Conservation (phyloP, 2,329 filamentous ascomycete species). For the Stenocarpella maydis region DNA sequence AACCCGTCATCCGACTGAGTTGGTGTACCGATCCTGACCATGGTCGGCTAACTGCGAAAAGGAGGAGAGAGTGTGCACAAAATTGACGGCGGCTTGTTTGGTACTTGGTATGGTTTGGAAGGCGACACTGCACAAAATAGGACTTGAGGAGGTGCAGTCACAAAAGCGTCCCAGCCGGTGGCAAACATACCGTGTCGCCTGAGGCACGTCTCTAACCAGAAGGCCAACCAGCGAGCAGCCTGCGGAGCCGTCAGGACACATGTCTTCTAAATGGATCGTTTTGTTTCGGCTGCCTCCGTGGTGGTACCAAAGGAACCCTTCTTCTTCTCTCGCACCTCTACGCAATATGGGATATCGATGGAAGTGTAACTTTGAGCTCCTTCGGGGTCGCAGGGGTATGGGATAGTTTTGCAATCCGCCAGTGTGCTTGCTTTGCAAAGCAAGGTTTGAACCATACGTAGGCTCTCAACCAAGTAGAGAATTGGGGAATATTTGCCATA, state of each 20-base stretch:
- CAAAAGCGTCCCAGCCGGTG: neutral
- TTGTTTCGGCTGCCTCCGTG: neutral
- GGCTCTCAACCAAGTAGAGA: too few species aligned
- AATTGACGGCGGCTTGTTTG: neutral
- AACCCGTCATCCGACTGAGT: constrained; percentile 28
- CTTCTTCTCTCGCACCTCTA: neutral
- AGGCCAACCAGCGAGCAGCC: neutral
- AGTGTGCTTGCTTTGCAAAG: too few species aligned
- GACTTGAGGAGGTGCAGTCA: neutral
- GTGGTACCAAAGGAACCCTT: too few species aligned
- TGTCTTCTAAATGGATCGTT: neutral
- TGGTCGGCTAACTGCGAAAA: neutral
- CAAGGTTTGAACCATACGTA: too few species aligned
- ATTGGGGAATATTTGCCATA: too few species aligned
- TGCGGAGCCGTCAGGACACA: neutral
- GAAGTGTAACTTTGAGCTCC: too few species aligned
- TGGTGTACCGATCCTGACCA: constrained; percentile 8
- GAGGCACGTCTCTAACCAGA: neutral
- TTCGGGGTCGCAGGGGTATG: too few species aligned
- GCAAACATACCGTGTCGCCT: neutral
- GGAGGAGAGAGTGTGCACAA: neutral
- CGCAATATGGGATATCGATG: neutral
- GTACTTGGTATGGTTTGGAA: neutral
- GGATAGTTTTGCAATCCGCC: too few species aligned
- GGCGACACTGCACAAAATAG: too few species aligned